Base-by-base conservation (phyloP, 441 rosid species). In the Adansonia gregorii region DNA sequence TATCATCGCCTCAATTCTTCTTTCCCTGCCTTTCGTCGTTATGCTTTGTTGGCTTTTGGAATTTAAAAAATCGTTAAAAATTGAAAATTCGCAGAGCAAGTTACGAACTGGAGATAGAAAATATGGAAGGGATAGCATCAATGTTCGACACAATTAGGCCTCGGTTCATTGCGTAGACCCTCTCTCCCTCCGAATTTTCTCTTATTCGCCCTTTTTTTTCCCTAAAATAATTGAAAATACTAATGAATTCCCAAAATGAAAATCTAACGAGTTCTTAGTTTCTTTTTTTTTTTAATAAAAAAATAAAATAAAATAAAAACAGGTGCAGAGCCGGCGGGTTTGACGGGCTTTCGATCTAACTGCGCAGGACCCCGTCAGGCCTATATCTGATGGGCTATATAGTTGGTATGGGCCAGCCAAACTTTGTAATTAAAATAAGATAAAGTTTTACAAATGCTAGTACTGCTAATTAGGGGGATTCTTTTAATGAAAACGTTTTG, bases 1-100 rank as follows among this genome's bases (percentile, higher is more conserved):
- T 79, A 96, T 96, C 99, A 96, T 96, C 83, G 85, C 89, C 64
- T 71, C 79, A 71, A 17, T 41, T 55, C 76, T 77, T 19, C 78
- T 41, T 46, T 75, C 78, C 31, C 52, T 49, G 24, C 20, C 65
- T 75, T 8, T 60, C 72, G 52, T 17, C 17, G 4, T 46, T 20
- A n/a, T 22, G 46, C 43, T 55, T 22, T 12, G 22, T 55, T 52
- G 17, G 63, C 15, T 24, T 72, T 72, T 61, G 35, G 69, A 76
- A 49, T 61, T 77, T 78, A 43, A 61, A 8, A 52, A 63, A 15
- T 52, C 22, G 67, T 74, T 41, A 64, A 27, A 20, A 22, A 72
- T 10, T 60, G 20, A 68, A 80, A 76, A 45, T 59, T 72, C 27
- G 75, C 78, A 64, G 83, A 82, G 72, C 74, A 67, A 52, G 69